These are phyloP conservation scores for Annulohypoxylon bovei DNA, from an alignment of 495 filamentous ascomycete species.

Conservation along the genomic window DNA sequence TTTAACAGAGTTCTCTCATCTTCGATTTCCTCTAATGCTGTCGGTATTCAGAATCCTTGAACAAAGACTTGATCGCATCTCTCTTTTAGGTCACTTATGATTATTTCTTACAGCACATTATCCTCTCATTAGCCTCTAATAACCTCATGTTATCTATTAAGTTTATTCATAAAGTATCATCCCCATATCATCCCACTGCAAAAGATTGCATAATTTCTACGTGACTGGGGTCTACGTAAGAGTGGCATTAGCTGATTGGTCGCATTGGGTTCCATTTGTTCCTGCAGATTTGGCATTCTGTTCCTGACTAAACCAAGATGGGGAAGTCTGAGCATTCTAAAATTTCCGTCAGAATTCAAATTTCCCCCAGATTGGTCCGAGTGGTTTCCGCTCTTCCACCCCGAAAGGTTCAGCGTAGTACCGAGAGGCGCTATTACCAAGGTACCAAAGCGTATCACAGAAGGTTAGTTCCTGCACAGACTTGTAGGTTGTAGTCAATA, in stretches of 20 bases:
- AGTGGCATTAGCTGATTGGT: conserved; percentile 26
- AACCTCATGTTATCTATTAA: neutral
- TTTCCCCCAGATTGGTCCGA: conserved; percentile 41
- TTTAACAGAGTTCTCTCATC: neutral
- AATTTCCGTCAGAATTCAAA: conserved; percentile 20
- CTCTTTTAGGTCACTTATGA: neutral
- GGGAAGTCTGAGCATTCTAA: neutral
- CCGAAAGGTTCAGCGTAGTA: neutral
- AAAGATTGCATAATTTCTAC: conserved; percentile 42
- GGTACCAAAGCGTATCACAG: neutral
- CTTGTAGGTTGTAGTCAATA: too few relatives aligned
- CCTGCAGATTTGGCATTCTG: conserved; percentile 33
- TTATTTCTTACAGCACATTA: neutral
- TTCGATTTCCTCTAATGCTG: conserved; percentile 4
- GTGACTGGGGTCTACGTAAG: conserved; percentile 18
- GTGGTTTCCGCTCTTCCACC: conserved; percentile 13
- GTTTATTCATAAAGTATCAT: conserved; percentile 26
- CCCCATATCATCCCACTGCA: conserved; percentile 10
- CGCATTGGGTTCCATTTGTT: conserved; percentile 8
- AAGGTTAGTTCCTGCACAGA: neutral
- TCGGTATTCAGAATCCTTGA: conserved; percentile 3
- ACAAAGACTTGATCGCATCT: conserved; percentile 14
- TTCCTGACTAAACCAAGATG: conserved; percentile 40
- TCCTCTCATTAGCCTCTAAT: conserved; percentile 6
- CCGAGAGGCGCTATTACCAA: neutral